These are phyloP conservation scores for Nemophila menziesii DNA, from an alignment of 257 asterid genomes.

Conservation along the genomic window DNA sequence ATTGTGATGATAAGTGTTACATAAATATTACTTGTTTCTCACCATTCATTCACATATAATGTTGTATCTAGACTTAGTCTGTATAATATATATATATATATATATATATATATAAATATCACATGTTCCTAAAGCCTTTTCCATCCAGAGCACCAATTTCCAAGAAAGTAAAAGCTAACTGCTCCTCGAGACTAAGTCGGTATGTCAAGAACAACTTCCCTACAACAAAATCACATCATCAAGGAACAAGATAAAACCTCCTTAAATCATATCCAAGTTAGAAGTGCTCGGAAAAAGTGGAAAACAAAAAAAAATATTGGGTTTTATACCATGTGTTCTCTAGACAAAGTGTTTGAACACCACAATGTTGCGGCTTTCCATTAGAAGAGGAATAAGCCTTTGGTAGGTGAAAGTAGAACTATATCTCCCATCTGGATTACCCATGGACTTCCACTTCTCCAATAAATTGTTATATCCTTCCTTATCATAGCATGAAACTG, in stretches of 20 bases:
- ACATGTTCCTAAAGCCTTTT: too few relatives aligned
- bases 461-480: constrained; percentile 50
- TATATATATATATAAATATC: too few relatives aligned
- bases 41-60: constrained; percentile 25
- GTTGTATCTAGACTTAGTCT: constrained; percentile 8
- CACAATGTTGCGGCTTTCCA: constrained; percentile 54
- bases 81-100: too few relatives aligned
- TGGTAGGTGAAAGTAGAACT: constrained; percentile 53
- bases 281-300: too few relatives aligned
- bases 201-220: constrained; percentile 62
- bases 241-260: too few relatives aligned
- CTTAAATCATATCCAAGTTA: too few relatives aligned
- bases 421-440: constrained; percentile 73
- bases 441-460: constrained; percentile 65
- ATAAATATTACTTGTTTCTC: constrained; percentile 2
- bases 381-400: constrained; percentile 52
- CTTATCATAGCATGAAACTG: constrained; percentile 27
- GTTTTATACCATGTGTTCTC: constrained; percentile 75
- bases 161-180: neutral
- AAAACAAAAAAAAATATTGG: neutral
- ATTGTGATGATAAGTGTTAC: neutral
- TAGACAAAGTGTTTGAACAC: constrained; percentile 69
- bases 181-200: constrained; percentile 24
- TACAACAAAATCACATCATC: constrained; percentile 12
- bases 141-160: neutral